phyloP scores from a whole-genome alignment of 805 yeast species.

The Metschnikowia orientalis region DNA sequence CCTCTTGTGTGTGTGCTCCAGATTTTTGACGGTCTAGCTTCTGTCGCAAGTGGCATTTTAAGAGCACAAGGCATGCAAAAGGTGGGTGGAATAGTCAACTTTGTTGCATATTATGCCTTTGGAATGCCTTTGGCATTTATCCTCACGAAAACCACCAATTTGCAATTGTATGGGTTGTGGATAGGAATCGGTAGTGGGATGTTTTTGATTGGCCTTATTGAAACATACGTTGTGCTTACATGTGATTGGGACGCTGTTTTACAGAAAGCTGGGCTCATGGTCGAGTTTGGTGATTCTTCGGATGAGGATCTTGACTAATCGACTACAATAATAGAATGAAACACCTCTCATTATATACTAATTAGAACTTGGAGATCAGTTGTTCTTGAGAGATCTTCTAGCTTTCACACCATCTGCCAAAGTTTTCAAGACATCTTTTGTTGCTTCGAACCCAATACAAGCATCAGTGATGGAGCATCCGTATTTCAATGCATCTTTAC shows the following conservation, averaged over 20 bases:
- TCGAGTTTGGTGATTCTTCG: constrained; percentile 14
- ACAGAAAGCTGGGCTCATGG: constrained; percentile 26
- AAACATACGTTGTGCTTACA: constrained; percentile 41
- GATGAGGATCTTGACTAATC: constrained; percentile 9
- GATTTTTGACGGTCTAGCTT: constrained; percentile 64
- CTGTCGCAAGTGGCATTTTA: constrained; percentile 67
- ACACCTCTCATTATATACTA: too few relatives aligned
- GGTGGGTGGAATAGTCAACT: constrained; percentile 65
- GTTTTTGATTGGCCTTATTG: constrained; percentile 47
- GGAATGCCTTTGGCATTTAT: constrained; percentile 65
- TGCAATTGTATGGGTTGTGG: constrained; percentile 67
- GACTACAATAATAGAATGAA: neutral
- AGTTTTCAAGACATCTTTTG: constrained; percentile 72
- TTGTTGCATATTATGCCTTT: constrained; percentile 64
- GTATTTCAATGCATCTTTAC: constrained; percentile 62
- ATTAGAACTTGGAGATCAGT: too few relatives aligned
- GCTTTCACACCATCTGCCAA: constrained; percentile 78
- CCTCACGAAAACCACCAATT: constrained; percentile 43
- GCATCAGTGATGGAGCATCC: constrained; percentile 98
- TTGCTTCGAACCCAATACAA: constrained; percentile 89
- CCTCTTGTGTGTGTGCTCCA: constrained; percentile 66
- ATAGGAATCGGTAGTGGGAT: constrained; percentile 66
- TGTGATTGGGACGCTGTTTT: constrained; percentile 52
- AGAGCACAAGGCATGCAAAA: constrained; percentile 75
- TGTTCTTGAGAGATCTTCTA: constrained; percentile 51